phyloP scores from a whole-genome alignment of 1,284 basidiomycete species.

The Neolentinus lepideus region DNA sequence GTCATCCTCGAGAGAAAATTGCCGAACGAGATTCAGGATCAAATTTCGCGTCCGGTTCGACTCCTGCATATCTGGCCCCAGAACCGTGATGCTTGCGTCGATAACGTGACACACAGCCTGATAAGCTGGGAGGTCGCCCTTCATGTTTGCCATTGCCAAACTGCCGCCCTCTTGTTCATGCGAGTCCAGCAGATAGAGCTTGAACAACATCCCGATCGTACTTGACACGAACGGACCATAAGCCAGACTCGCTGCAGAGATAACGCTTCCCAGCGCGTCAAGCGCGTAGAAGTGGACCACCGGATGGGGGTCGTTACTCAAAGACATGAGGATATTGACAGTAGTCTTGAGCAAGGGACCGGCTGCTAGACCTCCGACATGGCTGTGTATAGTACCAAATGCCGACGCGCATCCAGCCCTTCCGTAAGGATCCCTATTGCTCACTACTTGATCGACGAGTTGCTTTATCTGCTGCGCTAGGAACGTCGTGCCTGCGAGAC shows the following conservation, averaged over 20 bases:
- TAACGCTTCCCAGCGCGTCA: constrained; percentile 79
- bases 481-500: constrained; percentile 80
- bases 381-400: constrained; percentile 90
- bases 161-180: constrained; percentile 95
- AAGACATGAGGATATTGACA: constrained; percentile 92
- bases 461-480: constrained; percentile 86
- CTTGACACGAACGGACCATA: constrained; percentile 87
- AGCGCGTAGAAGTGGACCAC: constrained; percentile 94
- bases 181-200: constrained; percentile 85
- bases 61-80: constrained; percentile 95
- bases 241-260: constrained; percentile 88
- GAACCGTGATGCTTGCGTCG: constrained; percentile 88
- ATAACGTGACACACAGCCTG: constrained; percentile 89
- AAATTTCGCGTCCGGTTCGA: constrained; percentile 75
- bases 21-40: constrained; percentile 80
- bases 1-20: constrained; percentile 83
- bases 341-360: constrained; percentile 95
- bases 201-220: constrained; percentile 88
- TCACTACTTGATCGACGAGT: constrained; percentile 94
- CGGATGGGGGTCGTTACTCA: constrained; percentile 94
- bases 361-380: constrained; percentile 91
- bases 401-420: constrained; percentile 93
- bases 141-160: constrained; percentile 76
- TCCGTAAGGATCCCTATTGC: constrained; percentile 88
- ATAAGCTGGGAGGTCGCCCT: constrained; percentile 88